Conservation (phyloP, 2,329 filamentous ascomycete genomes). For the Microthyrium microscopicum region DNA sequence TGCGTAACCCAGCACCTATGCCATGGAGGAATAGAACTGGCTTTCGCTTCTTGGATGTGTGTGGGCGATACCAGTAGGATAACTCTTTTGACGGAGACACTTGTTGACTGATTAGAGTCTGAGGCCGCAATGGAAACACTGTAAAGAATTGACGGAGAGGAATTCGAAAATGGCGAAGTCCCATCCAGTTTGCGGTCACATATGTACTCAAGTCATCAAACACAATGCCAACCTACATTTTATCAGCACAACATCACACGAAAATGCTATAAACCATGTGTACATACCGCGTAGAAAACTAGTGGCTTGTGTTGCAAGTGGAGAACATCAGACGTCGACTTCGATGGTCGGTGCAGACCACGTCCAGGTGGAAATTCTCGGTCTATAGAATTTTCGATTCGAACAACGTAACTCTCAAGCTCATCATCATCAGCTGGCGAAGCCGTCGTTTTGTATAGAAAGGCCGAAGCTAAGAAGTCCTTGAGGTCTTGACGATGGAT, state of each 20-base stretch:
- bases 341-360: constrained; percentile 38
- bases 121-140: constrained; percentile 43
- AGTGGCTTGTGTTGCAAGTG: constrained; percentile 44
- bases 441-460: constrained; percentile 37
- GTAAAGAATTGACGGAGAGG: constrained; percentile 25
- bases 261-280: not conserved
- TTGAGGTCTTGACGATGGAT: constrained; percentile 51
- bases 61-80: constrained; percentile 50
- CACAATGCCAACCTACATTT: constrained; percentile 1
- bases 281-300: constrained; percentile 45
- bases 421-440: constrained; percentile 28
- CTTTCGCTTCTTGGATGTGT: constrained; percentile 38
- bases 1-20: constrained; percentile 50
- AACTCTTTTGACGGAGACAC: constrained; percentile 33
- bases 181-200: constrained; percentile 14
- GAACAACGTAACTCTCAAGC: constrained; percentile 37
- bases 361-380: constrained; percentile 35
- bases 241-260: constrained; percentile 34
- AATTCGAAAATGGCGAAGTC: constrained; percentile 37
- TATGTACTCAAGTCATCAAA: not conserved
- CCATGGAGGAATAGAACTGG: constrained; percentile 56
- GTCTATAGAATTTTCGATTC: constrained; percentile 37
- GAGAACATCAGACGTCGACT: constrained; percentile 50
- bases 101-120: constrained; percentile 28
- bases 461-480: constrained; percentile 52